Conservation (phyloP, 495 filamentous ascomycete genomes). For the Neurospora cerealis region DNA sequence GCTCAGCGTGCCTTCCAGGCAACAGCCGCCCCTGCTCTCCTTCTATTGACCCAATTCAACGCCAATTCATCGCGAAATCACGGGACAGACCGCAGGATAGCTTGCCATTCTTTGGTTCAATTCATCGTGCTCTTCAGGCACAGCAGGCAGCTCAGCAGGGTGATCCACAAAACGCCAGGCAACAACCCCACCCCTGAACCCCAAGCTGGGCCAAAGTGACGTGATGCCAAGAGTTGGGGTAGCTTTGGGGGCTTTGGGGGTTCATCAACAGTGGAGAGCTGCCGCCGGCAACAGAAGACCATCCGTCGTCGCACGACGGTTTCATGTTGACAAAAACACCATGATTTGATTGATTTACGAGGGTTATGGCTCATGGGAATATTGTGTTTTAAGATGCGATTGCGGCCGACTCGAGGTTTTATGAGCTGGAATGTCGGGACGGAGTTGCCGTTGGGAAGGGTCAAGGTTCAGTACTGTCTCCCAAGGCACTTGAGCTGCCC, state of each 20-base stretch:
- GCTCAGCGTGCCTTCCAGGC: slow-evolving; percentile 12
- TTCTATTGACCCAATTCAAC: background rate
- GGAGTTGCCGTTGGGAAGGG: background rate
- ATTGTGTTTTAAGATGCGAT: background rate
- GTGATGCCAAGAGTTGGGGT: background rate
- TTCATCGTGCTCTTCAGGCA: background rate
- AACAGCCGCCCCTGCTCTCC: slow-evolving; percentile 7
- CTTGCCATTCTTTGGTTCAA: background rate
- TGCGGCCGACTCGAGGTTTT: background rate
- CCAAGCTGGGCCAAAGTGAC: background rate
- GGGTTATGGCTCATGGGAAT: background rate
- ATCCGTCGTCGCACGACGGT: background rate
- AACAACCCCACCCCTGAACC: slow-evolving; percentile 2
- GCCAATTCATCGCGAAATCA: slow-evolving; percentile 7
- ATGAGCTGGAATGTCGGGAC: background rate
- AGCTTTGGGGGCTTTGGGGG: background rate
- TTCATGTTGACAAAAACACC: background rate
- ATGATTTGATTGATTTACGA: background rate
- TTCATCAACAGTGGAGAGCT: background rate
- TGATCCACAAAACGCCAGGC: slow-evolving; percentile 13
- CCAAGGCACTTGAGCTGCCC: no score
- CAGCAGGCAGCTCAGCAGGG: slow-evolving; percentile 3
- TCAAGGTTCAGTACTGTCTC: no score
- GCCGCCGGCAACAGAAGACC: background rate
- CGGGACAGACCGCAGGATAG: background rate